These are phyloP conservation scores for Sarcodon sp. DNA, from an alignment of 768 basidiomycete species.

Conservation along the genomic window DNA sequence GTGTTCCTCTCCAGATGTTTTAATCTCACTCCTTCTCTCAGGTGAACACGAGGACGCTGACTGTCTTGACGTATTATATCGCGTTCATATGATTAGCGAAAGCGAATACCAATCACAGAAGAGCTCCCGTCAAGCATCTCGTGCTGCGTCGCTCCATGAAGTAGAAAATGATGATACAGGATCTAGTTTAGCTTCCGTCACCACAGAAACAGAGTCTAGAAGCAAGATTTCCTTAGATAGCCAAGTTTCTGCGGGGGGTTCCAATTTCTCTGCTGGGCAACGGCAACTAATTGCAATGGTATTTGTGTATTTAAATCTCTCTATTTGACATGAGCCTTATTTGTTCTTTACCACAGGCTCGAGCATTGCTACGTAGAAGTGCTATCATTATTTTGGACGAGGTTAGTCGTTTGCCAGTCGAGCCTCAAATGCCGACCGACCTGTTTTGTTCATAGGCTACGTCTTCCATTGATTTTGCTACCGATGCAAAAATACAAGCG, in stretches of 20 bases:
- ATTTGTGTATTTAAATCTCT: no score
- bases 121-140: slow-evolving; percentile 35
- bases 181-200: slow-evolving; percentile 19
- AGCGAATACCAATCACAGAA: slow-evolving; percentile 33
- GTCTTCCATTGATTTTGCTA: slow-evolving; percentile 77
- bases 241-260: slow-evolving; percentile 73
- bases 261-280: slow-evolving; percentile 91
- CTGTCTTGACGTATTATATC: slow-evolving; percentile 66
- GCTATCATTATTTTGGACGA: slow-evolving; percentile 72
- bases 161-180: slow-evolving; percentile 27
- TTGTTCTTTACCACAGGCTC: slow-evolving; percentile 21
- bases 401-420: not conserved
- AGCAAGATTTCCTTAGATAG: slow-evolving; percentile 56
- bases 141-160: slow-evolving; percentile 29
- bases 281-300: slow-evolving; percentile 74
- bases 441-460: slow-evolving; percentile 30
- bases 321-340: no score
- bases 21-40: slow-evolving; percentile 10
- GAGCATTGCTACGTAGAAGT: slow-evolving; percentile 61
- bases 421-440: no score
- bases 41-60: slow-evolving; percentile 71
- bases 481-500: slow-evolving; percentile 82
- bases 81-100: slow-evolving; percentile 65
- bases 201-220: slow-evolving; percentile 44
- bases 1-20: no score